Evolutionary conservation across 139 green algal genomes (phyloP), one percentile per base, ranked within the genome.

Genomic region (Haematococcus sp.): DNA sequence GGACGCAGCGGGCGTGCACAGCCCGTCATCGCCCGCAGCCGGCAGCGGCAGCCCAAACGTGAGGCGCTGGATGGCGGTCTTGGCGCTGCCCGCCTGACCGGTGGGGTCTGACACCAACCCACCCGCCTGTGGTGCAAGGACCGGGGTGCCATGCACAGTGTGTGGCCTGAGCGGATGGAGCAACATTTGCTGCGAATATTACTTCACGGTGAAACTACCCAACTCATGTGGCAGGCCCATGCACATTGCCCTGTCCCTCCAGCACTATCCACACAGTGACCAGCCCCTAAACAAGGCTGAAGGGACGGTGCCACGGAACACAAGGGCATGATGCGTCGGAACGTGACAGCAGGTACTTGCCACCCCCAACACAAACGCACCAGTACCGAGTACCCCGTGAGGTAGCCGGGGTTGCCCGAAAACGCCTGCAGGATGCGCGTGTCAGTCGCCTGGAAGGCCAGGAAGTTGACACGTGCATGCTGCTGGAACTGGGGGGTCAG

Each of bases 381-480:
- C 71, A 88, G 77, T 34, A 88, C 5, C 5, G 83, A 77, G 11
- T 75, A 76, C 46, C 79, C 83, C 0, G 44, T 70, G 31, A 82
- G 61, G 75, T 88, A 88, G 3, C 83, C 83, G 3, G 83, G 83
- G 56, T 81, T 79, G 61, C 83, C 83, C 28, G 76, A 84, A 22
- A 69, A 71, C 0, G 70, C 44, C 63, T 81, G 40, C 40, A 80
- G 51, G 20, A 76, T 44, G 1, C 58, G 58, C 11, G 23, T 65
- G 58, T 65, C 58, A 4, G 23, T 16, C 3, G 58, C n/a, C 58
- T 65, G 58, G n/a, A 23, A 28, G 15, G 27, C n/a, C 54, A 78
- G n/a, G 51, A 65, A 83, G 25, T 46, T 65, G n/a, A 83, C 71
- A 4, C 71, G 54, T 5, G 72, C 40, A 34, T 34, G 27, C 67